These are phyloP conservation scores for Escovopsis weberi DNA, from an alignment of 2,329 filamentous ascomycete genomes.

Conservation along the genomic window DNA sequence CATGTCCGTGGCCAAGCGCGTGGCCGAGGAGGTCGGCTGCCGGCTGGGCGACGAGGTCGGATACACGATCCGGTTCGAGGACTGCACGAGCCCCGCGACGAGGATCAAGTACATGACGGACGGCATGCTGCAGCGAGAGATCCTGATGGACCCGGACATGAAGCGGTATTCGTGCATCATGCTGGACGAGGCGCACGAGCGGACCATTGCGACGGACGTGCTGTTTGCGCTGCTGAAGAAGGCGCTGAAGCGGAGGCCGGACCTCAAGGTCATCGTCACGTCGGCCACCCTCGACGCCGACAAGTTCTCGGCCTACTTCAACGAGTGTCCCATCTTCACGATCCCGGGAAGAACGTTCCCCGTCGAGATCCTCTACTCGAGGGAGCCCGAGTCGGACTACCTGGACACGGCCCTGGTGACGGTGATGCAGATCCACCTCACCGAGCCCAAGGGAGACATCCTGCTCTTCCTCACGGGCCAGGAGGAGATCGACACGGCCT, in stretches of 20 bases:
- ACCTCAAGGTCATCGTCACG: constrained; percentile 91
- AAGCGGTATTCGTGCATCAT: constrained; percentile 92
- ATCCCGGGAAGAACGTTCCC: constrained; percentile 93
- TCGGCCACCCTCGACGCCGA: constrained; percentile 93
- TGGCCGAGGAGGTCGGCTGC: constrained; percentile 89
- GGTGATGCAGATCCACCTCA: constrained; percentile 95
- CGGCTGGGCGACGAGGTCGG: constrained; percentile 83
- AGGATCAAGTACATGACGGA: constrained; percentile 99
- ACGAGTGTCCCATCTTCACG: constrained; percentile 89
- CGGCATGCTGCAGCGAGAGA: constrained; percentile 92
- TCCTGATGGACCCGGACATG: constrained; percentile 80
- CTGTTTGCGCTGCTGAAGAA: constrained; percentile 92
- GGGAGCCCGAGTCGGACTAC: constrained; percentile 92
- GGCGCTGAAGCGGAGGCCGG: constrained; percentile 68
- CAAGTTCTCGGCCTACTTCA: constrained; percentile 94
- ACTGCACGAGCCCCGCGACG: constrained; percentile 74
- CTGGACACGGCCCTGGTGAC: constrained; percentile 87
- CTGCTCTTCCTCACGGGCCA: constrained; percentile 94
- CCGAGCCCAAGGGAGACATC: constrained; percentile 84
- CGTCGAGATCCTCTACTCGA: constrained; percentile 89
- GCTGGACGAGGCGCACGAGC: constrained; percentile 95
- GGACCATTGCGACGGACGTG: constrained; percentile 91
- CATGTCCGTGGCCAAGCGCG: constrained; percentile 95
- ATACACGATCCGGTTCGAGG: constrained; percentile 95
- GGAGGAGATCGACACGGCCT: constrained; percentile 92